Evolutionary conservation across 106 monocot genomes (phyloP), one percentile per base, ranked within the genome.

Genomic region (Dendrobium catenatum): DNA sequence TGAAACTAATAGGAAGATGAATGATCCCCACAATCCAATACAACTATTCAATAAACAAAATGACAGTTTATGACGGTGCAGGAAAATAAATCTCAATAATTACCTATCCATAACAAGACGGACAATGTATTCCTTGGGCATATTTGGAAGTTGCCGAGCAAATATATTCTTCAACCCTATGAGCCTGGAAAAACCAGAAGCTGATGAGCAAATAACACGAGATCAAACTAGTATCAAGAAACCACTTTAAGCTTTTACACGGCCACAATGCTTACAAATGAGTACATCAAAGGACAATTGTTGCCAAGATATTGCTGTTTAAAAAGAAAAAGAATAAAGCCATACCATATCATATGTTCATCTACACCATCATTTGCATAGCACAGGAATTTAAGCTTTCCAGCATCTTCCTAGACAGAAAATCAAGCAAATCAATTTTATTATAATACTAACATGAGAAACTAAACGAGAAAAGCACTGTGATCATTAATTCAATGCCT

Each of bases 31-130:
- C 43, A 74, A 44, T 74, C n/a, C 13, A n/a, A 1, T n/a, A 42
- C 43, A 74, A 43, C 6, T 44, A 29, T 74, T 19, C 20, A 42
- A 37, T 40, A 29, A 47, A 76, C 3, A 1, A n/a, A 24, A 51
- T 24, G 49, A 27, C 3, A 76, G 2, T 51, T n/a, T 22, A 49
- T 48, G 49, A 76, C 51, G 26, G 3, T 22, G 47, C 19, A 76
- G 5, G 7, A 47, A 47, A 75, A 46, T 6, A n/a, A 22, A 22
- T 49, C 42, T 76, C 24, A 74, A 74, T 15, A 58, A 29, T 68
- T 81, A 95, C 99, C 95, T 93, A 82, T 99, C 99, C 99, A 99
- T 99, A 41, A 99, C 90, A 88, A 99, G 99, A 9, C 93, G 93
- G 27, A 99, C 99, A 80, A 95, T 99, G 80, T 99, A 99, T 75